Evolutionary conservation across 768 basidiomycete species (phyloP).

Genomic region (Leccinum truebloodii): DNA sequence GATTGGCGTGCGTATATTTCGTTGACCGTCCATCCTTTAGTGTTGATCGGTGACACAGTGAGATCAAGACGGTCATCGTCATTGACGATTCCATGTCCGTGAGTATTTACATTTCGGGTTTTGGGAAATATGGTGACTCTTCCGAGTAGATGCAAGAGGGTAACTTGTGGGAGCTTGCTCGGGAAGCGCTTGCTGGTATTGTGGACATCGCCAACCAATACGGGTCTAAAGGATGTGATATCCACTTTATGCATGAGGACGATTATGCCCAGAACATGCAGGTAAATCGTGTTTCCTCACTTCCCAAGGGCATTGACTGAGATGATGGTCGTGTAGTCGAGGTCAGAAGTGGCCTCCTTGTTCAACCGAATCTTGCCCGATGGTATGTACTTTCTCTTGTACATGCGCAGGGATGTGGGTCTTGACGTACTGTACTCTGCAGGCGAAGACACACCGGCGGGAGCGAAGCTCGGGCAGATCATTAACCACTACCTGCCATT

Average conservation of each 20-base stretch:
- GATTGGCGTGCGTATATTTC: constrained; percentile 29
- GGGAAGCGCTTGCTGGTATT: constrained; percentile 44
- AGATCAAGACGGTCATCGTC: constrained; percentile 44
- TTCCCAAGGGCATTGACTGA: background rate
- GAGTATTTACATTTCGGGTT: background rate
- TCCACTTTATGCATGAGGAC: constrained; percentile 43
- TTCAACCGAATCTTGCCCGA: constrained; percentile 28
- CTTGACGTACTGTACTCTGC: background rate
- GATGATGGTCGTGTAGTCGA: constrained; percentile 17
- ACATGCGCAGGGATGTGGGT: background rate
- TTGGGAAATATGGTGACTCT: background rate
- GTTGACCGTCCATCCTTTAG: background rate
- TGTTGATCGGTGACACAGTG: constrained; percentile 25
- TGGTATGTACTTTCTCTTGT: constrained; percentile 12
- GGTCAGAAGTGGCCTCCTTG: constrained; percentile 21
- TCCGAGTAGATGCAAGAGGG: constrained; percentile 41
- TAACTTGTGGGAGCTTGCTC: constrained; percentile 38
- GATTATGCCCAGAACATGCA: constrained; percentile 32
- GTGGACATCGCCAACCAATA: constrained; percentile 38
- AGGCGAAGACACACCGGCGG: constrained; percentile 41
- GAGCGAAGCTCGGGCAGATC: constrained; percentile 38
- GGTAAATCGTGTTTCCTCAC: constrained; percentile 6
- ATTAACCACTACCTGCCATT: constrained; percentile 38
- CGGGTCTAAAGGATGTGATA: constrained; percentile 41
- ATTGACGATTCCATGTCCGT: constrained; percentile 45